These are phyloP conservation scores for Dactylonectria macrodidyma DNA, from an alignment of 2,329 filamentous ascomycete genomes.

Conservation along the genomic window DNA sequence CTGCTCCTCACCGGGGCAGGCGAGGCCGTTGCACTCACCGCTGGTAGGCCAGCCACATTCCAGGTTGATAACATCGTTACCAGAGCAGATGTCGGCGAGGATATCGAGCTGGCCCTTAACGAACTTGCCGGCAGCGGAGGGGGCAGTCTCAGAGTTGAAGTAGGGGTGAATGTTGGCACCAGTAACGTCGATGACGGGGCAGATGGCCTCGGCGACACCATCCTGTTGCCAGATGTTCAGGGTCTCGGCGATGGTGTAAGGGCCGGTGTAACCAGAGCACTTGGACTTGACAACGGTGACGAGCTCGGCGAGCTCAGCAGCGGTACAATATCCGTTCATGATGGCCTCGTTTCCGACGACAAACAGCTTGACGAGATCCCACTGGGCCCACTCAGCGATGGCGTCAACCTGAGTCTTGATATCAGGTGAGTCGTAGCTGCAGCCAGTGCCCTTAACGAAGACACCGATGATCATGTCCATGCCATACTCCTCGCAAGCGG, in stretches of 20 bases:
- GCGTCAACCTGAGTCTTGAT: conserved; percentile 81
- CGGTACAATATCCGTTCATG: conserved; percentile 79
- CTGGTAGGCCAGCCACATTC: conserved; percentile 91
- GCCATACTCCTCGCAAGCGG: conserved; percentile 75
- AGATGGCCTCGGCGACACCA: conserved; percentile 73
- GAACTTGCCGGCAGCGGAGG: conserved; percentile 81
- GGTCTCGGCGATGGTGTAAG: conserved; percentile 89
- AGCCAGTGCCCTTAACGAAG: conserved; percentile 80
- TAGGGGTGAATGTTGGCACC: conserved; percentile 93
- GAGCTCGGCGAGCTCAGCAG: conserved; percentile 77
- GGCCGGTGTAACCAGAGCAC: conserved; percentile 82
- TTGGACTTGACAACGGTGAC: conserved; percentile 76
- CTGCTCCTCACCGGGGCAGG: conserved; percentile 76
- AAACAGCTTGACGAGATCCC: conserved; percentile 83
- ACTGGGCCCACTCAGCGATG: conserved; percentile 81
- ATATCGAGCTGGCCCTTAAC: conserved; percentile 80
- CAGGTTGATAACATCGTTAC: conserved; percentile 83
- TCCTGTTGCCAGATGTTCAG: conserved; percentile 81
- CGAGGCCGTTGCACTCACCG: conserved; percentile 79
- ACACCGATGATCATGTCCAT: conserved; percentile 89
- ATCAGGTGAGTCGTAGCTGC: conserved; percentile 69
- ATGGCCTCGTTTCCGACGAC: conserved; percentile 94
- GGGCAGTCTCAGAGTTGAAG: conserved; percentile 83
- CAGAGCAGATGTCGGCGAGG: conserved; percentile 78
- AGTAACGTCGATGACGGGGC: conserved; percentile 81